Evolutionary conservation across 1,284 basidiomycete species (phyloP).

Genomic region (Boletus sp.): DNA sequence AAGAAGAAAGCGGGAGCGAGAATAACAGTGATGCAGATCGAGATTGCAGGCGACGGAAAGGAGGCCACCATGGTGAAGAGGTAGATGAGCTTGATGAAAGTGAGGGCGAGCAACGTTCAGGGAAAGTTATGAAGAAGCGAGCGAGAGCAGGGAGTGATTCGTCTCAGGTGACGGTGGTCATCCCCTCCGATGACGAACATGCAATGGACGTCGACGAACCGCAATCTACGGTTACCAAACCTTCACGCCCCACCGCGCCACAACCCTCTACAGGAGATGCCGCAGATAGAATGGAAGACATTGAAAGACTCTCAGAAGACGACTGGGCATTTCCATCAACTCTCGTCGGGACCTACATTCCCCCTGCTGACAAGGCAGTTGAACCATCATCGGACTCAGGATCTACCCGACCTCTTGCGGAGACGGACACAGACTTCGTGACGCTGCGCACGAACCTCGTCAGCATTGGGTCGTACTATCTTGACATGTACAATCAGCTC

Average conservation of each 20-base stretch:
- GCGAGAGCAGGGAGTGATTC: conserved; percentile 18
- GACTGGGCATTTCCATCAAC: conserved; percentile 29
- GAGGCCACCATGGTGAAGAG: conserved; percentile 9
- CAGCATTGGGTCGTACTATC: conserved; percentile 32
- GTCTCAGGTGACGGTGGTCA: conserved; percentile 22
- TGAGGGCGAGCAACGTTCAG: background rate
- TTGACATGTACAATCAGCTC: conserved; percentile 20
- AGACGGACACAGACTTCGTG: conserved; percentile 21
- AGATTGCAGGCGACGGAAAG: conserved; percentile 7
- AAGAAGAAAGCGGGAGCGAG: conserved; percentile 24
- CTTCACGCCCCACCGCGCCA: background rate
- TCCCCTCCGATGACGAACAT: conserved; percentile 29
- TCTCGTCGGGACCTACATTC: conserved; percentile 22
- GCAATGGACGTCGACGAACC: conserved; percentile 28
- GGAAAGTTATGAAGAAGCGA: conserved; percentile 5
- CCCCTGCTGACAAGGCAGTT: conserved; percentile 19
- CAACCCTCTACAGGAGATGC: background rate
- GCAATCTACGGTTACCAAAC: conserved; percentile 3
- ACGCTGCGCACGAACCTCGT: conserved; percentile 46
- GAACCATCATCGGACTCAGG: conserved; percentile 7
- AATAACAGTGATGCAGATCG: conserved; percentile 9
- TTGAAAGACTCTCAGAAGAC: conserved; percentile 30
- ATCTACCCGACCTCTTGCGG: background rate
- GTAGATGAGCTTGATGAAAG: conserved; percentile 17
- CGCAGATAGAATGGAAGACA: conserved; percentile 1